These are phyloP conservation scores for Globisporangium cystogenes DNA, from an alignment of 352 stramenopile species.

Conservation along the genomic window DNA sequence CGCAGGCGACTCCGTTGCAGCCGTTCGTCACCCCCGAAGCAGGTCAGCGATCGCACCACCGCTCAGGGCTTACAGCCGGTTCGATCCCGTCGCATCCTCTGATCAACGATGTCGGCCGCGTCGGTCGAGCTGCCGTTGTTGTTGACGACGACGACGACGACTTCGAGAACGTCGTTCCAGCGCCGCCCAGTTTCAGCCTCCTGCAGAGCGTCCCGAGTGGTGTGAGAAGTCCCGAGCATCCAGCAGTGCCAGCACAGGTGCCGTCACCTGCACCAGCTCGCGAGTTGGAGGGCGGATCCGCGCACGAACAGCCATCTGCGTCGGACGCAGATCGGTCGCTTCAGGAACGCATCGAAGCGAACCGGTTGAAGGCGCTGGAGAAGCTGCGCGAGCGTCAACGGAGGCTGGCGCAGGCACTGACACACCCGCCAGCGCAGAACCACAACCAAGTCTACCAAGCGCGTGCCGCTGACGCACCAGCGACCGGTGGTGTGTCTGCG, in stretches of 20 bases:
- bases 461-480: not conserved
- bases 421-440: not conserved
- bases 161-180: constrained; percentile 5
- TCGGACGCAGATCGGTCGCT: constrained; percentile 15
- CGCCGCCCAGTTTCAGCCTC: constrained; percentile 11
- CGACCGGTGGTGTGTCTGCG: not conserved
- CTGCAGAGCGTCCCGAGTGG: not conserved
- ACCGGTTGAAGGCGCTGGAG: constrained; percentile 49
- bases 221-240: not conserved
- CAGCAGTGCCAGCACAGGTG: not conserved
- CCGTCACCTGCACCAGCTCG: not conserved
- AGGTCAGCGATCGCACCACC: not conserved
- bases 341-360: constrained; percentile 60
- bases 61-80: not conserved
- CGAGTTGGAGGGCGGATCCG: not conserved
- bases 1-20: not conserved
- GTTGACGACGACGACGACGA: constrained; percentile 9
- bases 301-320: not conserved
- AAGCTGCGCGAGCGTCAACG: constrained; percentile 41
- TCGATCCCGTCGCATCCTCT: not conserved
- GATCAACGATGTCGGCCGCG: not conserved
- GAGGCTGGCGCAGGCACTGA: constrained; percentile 12
- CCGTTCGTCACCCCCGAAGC: not conserved
- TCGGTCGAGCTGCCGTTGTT: not conserved
- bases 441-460: not conserved